Evolutionary conservation across 192 early-diverging fungal species (phyloP), one percentile per base, ranked within the genome.

Genomic region (Pilobolus umbonatus): DNA sequence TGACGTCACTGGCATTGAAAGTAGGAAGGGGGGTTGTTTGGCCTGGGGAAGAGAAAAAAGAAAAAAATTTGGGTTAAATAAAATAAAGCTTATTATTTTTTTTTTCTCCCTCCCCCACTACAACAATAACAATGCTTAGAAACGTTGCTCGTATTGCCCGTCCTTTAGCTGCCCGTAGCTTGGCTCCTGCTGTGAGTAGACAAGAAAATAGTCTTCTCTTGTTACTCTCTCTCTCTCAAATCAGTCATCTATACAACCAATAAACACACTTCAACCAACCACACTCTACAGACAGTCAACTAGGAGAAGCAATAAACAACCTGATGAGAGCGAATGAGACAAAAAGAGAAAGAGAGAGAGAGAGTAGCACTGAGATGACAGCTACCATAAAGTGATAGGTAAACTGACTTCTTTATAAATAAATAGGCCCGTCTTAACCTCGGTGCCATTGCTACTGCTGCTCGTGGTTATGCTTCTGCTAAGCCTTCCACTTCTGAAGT

Each of bases 401-500:
- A n/a, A n/a, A n/a, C n/a, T n/a, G n/a, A n/a, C n/a, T n/a, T n/a
- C n/a, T n/a, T n/a, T n/a, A n/a, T n/a, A n/a, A 11, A 28, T 44
- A 15, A 32, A 35, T 62, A 80, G 78, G 75, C 71, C 62, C 78
- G 78, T 54, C 69, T 72, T 60, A 80, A 80, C 68, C 67, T 80
- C 40, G 78, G 78, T 70, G 78, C 78, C 48, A 56, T 80, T 60
- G 61, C 67, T 29, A 62, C 70, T 62, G 78, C 78, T 67, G 60
- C 73, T 63, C 78, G 78, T 59, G 71, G 65, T 65, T 80, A 77
- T 55, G 78, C 78, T 59, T 65, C 78, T 42, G 75, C 78, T 63
- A 80, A 80, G 75, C 78, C 78, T 43, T 85, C 81, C 55, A 88
- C 96, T 67, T 88, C 94, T 42, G 96, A 98, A 82, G 92, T 98